A percentile compares a stretch with the other conserved stretches of the same genome.
Evolutionary conservation across 2,329 filamentous ascomycete species (phyloP).

Genomic region (Sporothrix schenckii): DNA sequence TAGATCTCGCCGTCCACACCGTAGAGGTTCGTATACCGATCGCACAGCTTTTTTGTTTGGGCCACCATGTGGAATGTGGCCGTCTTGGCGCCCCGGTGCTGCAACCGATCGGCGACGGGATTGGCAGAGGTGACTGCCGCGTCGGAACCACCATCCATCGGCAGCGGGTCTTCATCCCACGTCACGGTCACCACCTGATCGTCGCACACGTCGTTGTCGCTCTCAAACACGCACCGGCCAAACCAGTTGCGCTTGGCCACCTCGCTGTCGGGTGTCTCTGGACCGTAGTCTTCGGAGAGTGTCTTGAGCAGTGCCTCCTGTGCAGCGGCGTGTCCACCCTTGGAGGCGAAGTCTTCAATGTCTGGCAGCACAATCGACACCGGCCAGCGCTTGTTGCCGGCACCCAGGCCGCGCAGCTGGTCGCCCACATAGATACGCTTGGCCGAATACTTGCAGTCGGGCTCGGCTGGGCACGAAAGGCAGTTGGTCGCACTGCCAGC

Average conservation of each 20-base stretch:
- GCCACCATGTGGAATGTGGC: slow-evolving; percentile 94
- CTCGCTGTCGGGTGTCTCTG: slow-evolving; percentile 51
- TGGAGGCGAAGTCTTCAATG: slow-evolving; percentile 72
- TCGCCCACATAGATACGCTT: slow-evolving; percentile 72
- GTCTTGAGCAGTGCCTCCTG: slow-evolving; percentile 50
- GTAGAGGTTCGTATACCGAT: slow-evolving; percentile 83
- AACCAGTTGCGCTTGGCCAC: slow-evolving; percentile 70
- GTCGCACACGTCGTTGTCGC: slow-evolving; percentile 91
- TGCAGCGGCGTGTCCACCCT: slow-evolving; percentile 48
- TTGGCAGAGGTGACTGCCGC: not conserved
- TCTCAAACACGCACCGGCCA: slow-evolving; percentile 92
- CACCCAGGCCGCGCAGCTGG: slow-evolving; percentile 60
- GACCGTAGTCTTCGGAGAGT: slow-evolving; percentile 57
- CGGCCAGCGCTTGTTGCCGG: slow-evolving; percentile 76
- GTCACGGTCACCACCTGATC: slow-evolving; percentile 86
- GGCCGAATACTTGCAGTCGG: slow-evolving; percentile 81
- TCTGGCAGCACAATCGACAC: slow-evolving; percentile 88
- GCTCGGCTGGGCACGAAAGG: slow-evolving; percentile 73
- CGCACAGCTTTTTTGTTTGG: slow-evolving; percentile 82
- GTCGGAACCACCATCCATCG: slow-evolving; percentile 29
- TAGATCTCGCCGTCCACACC: slow-evolving; percentile 83
- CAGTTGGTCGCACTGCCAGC: slow-evolving; percentile 86
- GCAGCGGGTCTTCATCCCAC: slow-evolving; percentile 73
- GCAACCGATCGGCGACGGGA: slow-evolving; percentile 38
- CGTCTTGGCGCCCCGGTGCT: slow-evolving; percentile 71